Base-by-base conservation (phyloP, 2,329 filamentous ascomycete species). In the Phialophora verrucosa region DNA sequence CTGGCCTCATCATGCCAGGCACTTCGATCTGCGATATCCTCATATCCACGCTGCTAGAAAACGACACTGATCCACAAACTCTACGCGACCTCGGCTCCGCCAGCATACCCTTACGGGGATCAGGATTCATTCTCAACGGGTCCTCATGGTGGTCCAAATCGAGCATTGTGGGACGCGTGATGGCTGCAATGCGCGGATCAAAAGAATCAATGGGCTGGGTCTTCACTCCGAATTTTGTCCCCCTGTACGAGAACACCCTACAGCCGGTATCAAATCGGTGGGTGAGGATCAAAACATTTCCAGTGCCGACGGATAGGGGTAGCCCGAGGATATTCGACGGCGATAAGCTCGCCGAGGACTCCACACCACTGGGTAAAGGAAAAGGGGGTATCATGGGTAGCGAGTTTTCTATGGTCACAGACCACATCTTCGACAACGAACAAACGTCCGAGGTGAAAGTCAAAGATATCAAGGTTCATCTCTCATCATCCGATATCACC, bases 111-210 rank as follows among this genome's bases (percentile, higher is more conserved):
- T 82, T 85, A 61, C 83, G 84, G 23, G 32, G 51, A 14, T 61
- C 63, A 20, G 85, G 85, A 1, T 86, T 88, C 66, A 73, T 83
- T 25, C 65, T 84, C 65, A 71, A 76, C 7, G 78, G 76, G 3
- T 78, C 78, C 38, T 83, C 80, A 55, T 88, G 83, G 80, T 88
- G 85, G 85, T 86, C 84, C 72, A 86, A 85, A 72, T 77, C 77
- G 51, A 85, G 81, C 47, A 77, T 87, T 35, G 79, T 85, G n/a
- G 83, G 83, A 0, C 80, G 84, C 31, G 83, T 87, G 0, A 66
- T 88, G 31, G 81, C 82, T 38, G 79, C 81, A 50, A 61, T 80
- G 31, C 74, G 78, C 7, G 80, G 77, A 14, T 78, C 80, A 5
- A 75, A 76, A 42, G 83, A 84, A 59, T 85, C 82, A 64, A 84